phyloP scores from a whole-genome alignment of 257 asterid species.

The Nicotiana paniculata region DNA sequence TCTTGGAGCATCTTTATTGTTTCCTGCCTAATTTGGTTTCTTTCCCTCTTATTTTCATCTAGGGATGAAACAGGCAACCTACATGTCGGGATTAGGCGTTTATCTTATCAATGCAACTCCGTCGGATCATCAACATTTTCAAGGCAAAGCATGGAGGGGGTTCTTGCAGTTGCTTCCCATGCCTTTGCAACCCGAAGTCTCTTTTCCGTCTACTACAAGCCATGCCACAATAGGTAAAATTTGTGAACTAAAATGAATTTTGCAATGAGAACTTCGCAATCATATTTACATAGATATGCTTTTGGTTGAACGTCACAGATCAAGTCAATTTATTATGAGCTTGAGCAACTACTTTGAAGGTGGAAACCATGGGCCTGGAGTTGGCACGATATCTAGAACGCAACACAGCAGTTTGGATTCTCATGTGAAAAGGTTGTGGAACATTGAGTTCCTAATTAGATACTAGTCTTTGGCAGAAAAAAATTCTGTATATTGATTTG shows the following conservation, averaged over 20 bases:
- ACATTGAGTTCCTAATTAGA: neutral
- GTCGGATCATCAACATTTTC: neutral
- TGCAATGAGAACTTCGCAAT: neutral
- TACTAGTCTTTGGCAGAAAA: neutral
- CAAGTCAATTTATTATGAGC: slow-evolving; percentile 6
- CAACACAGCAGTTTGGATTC: neutral
- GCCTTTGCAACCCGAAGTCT: slow-evolving; percentile 6
- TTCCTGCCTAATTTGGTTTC: neutral
- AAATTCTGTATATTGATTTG: neutral
- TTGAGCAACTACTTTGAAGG: neutral
- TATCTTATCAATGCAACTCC: neutral
- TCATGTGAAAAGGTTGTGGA: neutral
- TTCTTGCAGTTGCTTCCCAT: slow-evolving; percentile 4
- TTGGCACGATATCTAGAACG: neutral
- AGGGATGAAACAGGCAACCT: slow-evolving; percentile 15
- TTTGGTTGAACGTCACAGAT: slow-evolving; percentile 10
- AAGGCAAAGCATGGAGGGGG: slow-evolving; percentile 2
- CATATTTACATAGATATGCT: neutral
- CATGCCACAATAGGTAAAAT: neutral
- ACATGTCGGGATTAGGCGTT: slow-evolving; percentile 16
- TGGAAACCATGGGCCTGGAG: neutral
- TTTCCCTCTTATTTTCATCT: neutral
- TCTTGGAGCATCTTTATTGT: neutral
- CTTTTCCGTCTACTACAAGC: slow-evolving; percentile 6
- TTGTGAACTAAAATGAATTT: neutral